These are phyloP conservation scores for Ogataea ganodermae DNA, from an alignment of 805 yeast species.

Conservation along the genomic window DNA sequence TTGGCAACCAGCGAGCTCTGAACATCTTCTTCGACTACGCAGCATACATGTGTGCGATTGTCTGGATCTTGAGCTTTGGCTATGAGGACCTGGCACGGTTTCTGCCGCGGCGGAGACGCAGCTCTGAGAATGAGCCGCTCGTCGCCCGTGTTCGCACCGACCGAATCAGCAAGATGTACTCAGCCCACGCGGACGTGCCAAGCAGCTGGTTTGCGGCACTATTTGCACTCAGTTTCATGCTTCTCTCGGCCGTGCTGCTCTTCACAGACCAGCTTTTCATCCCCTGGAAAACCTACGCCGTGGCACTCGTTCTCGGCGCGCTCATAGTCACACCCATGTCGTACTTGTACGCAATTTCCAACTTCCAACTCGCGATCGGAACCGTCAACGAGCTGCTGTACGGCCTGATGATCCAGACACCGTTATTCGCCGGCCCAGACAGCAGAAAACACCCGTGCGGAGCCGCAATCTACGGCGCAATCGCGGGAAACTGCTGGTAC, in stretches of 20 bases:
- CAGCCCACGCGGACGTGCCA: slow-evolving; percentile 46
- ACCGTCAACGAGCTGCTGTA: slow-evolving; percentile 52
- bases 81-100: slow-evolving; percentile 27
- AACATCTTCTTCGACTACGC: slow-evolving; percentile 56
- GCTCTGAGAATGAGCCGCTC: background rate
- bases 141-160: slow-evolving; percentile 36
- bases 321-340: slow-evolving; percentile 50
- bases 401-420: slow-evolving; percentile 45
- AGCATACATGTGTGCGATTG: slow-evolving; percentile 49
- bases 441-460: slow-evolving; percentile 46
- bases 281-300: slow-evolving; percentile 42
- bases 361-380: slow-evolving; percentile 54
- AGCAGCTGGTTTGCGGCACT: slow-evolving; percentile 42
- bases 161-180: slow-evolving; percentile 43
- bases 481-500: slow-evolving; percentile 58
- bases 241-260: slow-evolving; percentile 37
- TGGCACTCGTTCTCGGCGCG: slow-evolving; percentile 46
- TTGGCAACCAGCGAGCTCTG: slow-evolving; percentile 53
- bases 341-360: slow-evolving; percentile 51
- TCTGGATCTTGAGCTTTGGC: slow-evolving; percentile 42
- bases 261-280: slow-evolving; percentile 35
- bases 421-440: slow-evolving; percentile 17
- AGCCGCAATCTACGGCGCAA: slow-evolving; percentile 49
- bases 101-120: too few species aligned
- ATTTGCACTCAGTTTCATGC: slow-evolving; percentile 39